Conservation (phyloP, 495 filamentous ascomycete genomes). For the Aspergillus sparsus region DNA sequence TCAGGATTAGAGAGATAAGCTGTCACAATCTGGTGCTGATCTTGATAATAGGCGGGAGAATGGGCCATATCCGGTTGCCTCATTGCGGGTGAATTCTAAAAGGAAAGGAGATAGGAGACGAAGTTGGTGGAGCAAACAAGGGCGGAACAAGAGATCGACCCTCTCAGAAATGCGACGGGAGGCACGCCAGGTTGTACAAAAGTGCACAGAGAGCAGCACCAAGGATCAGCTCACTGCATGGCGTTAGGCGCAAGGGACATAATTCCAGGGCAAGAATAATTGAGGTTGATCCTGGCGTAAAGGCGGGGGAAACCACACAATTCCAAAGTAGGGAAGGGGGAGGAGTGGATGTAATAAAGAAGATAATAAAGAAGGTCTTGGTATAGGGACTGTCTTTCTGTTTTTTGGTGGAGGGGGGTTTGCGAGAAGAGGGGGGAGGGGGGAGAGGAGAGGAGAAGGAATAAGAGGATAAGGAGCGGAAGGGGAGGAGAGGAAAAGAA, state of each 20-base stretch:
- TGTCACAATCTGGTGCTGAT: slow-evolving; percentile 30
- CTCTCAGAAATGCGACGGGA: slow-evolving; percentile 26
- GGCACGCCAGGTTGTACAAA: slow-evolving; percentile 39
- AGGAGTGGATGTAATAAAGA: slow-evolving; percentile 8
- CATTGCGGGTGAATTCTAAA: slow-evolving; percentile 32
- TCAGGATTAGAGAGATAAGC: slow-evolving; percentile 27
- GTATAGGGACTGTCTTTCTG: not conserved
- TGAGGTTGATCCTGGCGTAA: slow-evolving; percentile 16
- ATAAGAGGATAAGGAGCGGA: not conserved
- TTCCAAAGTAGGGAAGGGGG: slow-evolving; percentile 13
- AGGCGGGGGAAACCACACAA: slow-evolving; percentile 17
- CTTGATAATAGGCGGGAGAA: slow-evolving; percentile 43
- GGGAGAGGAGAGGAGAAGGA: slow-evolving; percentile 15
- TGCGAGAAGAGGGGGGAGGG: slow-evolving; percentile 17
- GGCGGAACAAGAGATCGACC: slow-evolving; percentile 19
- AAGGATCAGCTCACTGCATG: slow-evolving; percentile 43
- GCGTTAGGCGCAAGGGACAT: slow-evolving; percentile 33
- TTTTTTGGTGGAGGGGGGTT: slow-evolving; percentile 8
- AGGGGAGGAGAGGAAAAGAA: slow-evolving; percentile 17
- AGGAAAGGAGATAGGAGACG: slow-evolving; percentile 19
- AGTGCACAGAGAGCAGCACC: slow-evolving; percentile 37
- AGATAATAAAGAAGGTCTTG: too few relatives aligned
- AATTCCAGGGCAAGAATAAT: slow-evolving; percentile 15
- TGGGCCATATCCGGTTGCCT: slow-evolving; percentile 45
- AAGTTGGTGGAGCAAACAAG: slow-evolving; percentile 27